phyloP scores from a whole-genome alignment of 1,284 basidiomycete species.

The Pseudozyma hubeiensis region DNA sequence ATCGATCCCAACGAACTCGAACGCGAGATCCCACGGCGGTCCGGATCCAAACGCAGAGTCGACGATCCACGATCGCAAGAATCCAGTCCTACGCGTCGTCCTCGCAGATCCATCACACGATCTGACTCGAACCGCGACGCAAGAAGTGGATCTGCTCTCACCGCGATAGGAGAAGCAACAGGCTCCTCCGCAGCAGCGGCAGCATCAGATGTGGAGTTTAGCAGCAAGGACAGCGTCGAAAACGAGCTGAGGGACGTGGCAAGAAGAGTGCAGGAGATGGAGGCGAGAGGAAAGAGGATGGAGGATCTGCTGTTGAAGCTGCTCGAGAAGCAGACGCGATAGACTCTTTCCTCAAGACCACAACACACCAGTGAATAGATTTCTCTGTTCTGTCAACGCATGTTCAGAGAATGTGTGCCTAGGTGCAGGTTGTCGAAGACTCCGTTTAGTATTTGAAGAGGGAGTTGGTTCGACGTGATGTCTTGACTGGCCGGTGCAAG shows the following conservation, averaged over 20 bases:
- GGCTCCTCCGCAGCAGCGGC: too few relatives aligned
- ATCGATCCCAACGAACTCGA: constrained; percentile 23
- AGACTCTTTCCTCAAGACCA: too few relatives aligned
- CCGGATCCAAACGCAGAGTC: constrained; percentile 5
- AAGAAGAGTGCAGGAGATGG: constrained; percentile 38
- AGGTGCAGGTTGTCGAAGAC: too few relatives aligned
- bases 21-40: background rate
- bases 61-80: constrained; percentile 2
- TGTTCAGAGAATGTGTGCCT: too few relatives aligned
- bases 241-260: constrained; percentile 33
- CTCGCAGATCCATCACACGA: background rate
- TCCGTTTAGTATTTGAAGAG: too few relatives aligned
- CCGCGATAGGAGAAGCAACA: constrained; percentile 9
- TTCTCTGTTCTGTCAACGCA: too few relatives aligned
- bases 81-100: constrained; percentile 12
- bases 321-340: constrained; percentile 14
- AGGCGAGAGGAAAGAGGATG: constrained; percentile 45
- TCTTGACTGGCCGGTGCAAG: too few relatives aligned
- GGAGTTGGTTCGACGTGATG: too few relatives aligned
- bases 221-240: constrained; percentile 12
- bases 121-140: background rate
- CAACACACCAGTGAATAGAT: too few relatives aligned
- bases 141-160: background rate
- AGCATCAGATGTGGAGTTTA: background rate
- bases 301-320: constrained; percentile 42